Base-by-base conservation (phyloP, 345 rosid genomes). In the Carallia pectinifolia region DNA sequence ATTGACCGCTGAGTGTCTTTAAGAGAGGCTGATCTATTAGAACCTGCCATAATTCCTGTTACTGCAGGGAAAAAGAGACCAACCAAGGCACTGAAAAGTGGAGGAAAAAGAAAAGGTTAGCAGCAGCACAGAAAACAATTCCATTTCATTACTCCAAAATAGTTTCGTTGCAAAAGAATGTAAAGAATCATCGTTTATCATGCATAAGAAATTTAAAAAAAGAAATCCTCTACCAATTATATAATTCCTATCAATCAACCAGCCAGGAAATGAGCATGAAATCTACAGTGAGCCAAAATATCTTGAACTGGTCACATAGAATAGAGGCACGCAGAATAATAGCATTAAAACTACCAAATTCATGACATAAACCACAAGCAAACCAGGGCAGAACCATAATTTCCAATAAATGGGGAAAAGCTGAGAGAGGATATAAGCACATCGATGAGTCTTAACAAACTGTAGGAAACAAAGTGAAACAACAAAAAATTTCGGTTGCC, bases 51-150 rank as follows among this genome's bases (percentile, higher is more conserved):
- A 68, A 95, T 92, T 77, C 98, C 99, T 12, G 99, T 95, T 63
- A 95, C 99, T 69, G 99, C 98, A 75, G 99, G 99, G 79, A 96
- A 96, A 82, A 92, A 96, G 70, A 96, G 93, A 76, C 99, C 98
- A 65, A 96, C 98, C 90, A 96, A 72, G 50, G 89, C 85, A 89
- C 97, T 93, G 92, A 31, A 72, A 40, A 58, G 62, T 38, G 6
- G 33, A 16, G 38, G 40, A 47, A 29, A 37, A 3, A 64, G n/a
- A 62, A 18, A 7, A 66, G 19, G 61, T 58, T 50, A 67, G 73
- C 68, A 71, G 74, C 56, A 7, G 58, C 16, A 71, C 27, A 55
- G 18, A 40, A 56, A 63, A 71, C 34, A 31, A 58, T 12, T 44
- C 23, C 33, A 18, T 58, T 6, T 31, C 27, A 48, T 9, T 19